Conservation (phyloP, 2,329 filamentous ascomycete genomes). For the Aspergillus sp. region DNA sequence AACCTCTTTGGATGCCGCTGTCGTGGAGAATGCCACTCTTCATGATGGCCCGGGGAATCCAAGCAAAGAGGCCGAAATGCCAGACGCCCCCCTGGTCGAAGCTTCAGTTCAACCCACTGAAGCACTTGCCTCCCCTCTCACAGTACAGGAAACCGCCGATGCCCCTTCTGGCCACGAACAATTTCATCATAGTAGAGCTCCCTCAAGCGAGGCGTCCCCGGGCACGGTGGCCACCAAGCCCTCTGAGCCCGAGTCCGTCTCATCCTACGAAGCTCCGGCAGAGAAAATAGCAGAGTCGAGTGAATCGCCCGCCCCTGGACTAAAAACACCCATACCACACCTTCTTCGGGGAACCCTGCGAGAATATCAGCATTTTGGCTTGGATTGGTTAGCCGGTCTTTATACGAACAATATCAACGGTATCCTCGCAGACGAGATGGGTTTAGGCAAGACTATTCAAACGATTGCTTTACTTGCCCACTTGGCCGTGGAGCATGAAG, state of each 20-base stretch:
- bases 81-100: slow-evolving; percentile 18
- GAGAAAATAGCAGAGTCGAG: slow-evolving; percentile 42
- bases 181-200: slow-evolving; percentile 35
- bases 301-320: slow-evolving; percentile 46
- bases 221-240: slow-evolving; percentile 49
- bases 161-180: slow-evolving; percentile 24
- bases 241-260: slow-evolving; percentile 50
- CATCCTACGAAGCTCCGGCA: slow-evolving; percentile 42
- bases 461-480: slow-evolving; percentile 94
- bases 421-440: slow-evolving; percentile 98
- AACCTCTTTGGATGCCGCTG: slow-evolving; percentile 1
- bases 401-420: slow-evolving; percentile 94
- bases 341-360: slow-evolving; percentile 85
- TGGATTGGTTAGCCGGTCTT: slow-evolving; percentile 94
- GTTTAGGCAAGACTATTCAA: slow-evolving; percentile 96
- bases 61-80: background rate
- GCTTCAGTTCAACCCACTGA: slow-evolving; percentile 7
- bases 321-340: slow-evolving; percentile 76
- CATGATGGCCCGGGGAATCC: background rate
- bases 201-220: slow-evolving; percentile 49
- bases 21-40: slow-evolving; percentile 1
- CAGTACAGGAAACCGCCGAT: slow-evolving; percentile 18
- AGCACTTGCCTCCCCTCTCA: background rate
- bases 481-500: slow-evolving; percentile 82
- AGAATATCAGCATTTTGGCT: slow-evolving; percentile 95